Evolutionary conservation across 768 basidiomycete species (phyloP), one percentile per base, ranked within the genome.

Genomic region (Pleurotus tuber-regium): DNA sequence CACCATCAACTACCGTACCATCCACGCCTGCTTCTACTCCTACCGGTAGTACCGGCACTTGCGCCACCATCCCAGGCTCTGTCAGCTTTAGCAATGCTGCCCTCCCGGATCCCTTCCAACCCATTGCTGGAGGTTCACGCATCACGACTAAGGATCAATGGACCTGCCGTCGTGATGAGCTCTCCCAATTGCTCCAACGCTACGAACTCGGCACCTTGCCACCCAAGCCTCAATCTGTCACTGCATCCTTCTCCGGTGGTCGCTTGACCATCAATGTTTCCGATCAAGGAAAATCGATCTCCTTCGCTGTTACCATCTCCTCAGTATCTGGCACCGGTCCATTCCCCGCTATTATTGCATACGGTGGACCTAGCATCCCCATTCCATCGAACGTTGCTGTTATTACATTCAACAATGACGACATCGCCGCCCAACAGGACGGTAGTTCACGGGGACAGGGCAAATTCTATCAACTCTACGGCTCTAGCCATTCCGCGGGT

Each of bases 391-490:
- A 66, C 8, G 65, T 73, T 16, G 75, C 78, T 4, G 57, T 70
- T n/a, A 72, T 82, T 64, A 76, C 66, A 35, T 82, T 76, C 69
- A 69, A 75, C 62, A 82, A 80, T 65, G 68, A 75, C 42, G 73
- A 76, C 41, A 79, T 84, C 58, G 82, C 75, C 9, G 66, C 69
- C n/a, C 78, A 84, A 59, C 66, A 65, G 43, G 65, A 69, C 57
- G 50, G 54, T 8, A 61, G 63, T 31, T 79, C 78, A 62, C 75
- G 80, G 23, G 81, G 82, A 9, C 59, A 68, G 41, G 81, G 82
- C 29, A 76, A 77, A 51, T 84, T 84, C 72, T 84, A 76, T 67
- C 70, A 71, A 36, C 70, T 84, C 40, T 82, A 79, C 63, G 80
- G 80, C 8, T 64, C 58, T 19, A 61, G 57, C 47, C 70, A 72